Conservation (phyloP, 768 basidiomycete genomes). For the Tricholoma terreum region DNA sequence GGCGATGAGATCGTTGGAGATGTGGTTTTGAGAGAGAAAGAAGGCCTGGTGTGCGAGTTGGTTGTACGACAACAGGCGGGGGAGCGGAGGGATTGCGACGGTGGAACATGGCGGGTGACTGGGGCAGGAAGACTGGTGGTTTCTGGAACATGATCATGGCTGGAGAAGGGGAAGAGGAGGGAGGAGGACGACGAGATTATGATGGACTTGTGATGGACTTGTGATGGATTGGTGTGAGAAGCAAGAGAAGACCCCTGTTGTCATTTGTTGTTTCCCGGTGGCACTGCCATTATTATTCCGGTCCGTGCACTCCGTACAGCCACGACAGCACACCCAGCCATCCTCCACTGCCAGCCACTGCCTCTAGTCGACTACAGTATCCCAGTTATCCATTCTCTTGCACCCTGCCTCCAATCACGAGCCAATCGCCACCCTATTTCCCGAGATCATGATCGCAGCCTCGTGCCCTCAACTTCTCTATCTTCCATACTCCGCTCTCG, state of each 20-base stretch:
- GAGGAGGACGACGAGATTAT: slow-evolving; percentile 10
- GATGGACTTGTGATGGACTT: not conserved
- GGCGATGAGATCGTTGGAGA: slow-evolving; percentile 34
- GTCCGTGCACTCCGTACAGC: slow-evolving; percentile 1
- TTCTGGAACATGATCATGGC: slow-evolving; percentile 52
- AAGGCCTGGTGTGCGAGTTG: slow-evolving; percentile 71
- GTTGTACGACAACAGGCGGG: slow-evolving; percentile 62
- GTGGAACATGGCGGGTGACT: slow-evolving; percentile 23
- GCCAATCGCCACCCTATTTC: not conserved
- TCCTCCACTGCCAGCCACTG: too few species aligned
- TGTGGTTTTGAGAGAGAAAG: slow-evolving; percentile 57
- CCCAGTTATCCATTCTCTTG: not conserved
- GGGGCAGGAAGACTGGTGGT: slow-evolving; percentile 33
- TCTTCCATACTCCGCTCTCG: too few species aligned
- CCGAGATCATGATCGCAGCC: not conserved
- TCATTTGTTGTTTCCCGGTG: slow-evolving; percentile 20
- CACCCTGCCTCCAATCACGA: too few species aligned
- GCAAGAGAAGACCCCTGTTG: slow-evolving; percentile 22
- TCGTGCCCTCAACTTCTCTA: too few species aligned
- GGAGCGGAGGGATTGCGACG: slow-evolving; percentile 70
- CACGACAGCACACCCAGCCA: too few species aligned
- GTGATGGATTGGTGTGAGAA: not conserved
- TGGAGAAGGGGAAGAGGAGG: slow-evolving; percentile 16
- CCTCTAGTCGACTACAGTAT: too few species aligned
- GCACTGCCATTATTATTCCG: too few species aligned